Evolutionary conservation across 805 yeast genomes (phyloP), one percentile per base, ranked within the genome.

Genomic region (Saturnispora hagleri): DNA sequence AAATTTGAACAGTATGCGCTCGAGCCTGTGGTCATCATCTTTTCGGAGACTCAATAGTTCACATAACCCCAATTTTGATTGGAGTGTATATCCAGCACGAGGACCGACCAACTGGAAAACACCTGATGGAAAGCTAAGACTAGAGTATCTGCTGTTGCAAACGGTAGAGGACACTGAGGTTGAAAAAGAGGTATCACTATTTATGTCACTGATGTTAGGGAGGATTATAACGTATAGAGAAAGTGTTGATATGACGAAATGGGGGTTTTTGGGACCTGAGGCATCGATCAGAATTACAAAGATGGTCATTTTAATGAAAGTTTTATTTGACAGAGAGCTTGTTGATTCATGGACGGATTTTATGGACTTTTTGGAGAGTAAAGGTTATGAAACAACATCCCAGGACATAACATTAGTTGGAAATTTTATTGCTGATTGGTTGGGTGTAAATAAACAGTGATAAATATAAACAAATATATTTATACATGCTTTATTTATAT

Each of bases 71-170:
- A 27, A 24, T 20, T 24, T 31, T 27, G 51, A 49, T 18, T 49
- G 51, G 51, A 43, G 47, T 18, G 24, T 17, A 8, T 54, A 54
- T 31, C 57, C 57, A 24, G 53, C 47, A 6, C 46, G 55, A n/a
- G 57, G 57, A 7, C 53, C 55, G 9, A 42, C 55, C 20, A 43
- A 46, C 28, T 49, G 47, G 20, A 17, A 40, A 17, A 33, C 53
- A 18, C 34, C 51, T 15, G 38, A 42, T 9, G 57, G 57, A 7
- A 46, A 46, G 35, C 26, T 52, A n/a, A 41, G 57, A 12, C 34
- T 54, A 13, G 57, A 54, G 43, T 54, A 54, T 43, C 28, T 54
- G 13, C 36, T 54, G 48, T 33, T 49, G n/a, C 51, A 54, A 42
- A 35, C 53, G 17, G 50, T 46, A n/a, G 33, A 46, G 18, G 31